These are phyloP conservation scores for Suillus decipiens DNA, from an alignment of 768 basidiomycete genomes.

Conservation along the genomic window DNA sequence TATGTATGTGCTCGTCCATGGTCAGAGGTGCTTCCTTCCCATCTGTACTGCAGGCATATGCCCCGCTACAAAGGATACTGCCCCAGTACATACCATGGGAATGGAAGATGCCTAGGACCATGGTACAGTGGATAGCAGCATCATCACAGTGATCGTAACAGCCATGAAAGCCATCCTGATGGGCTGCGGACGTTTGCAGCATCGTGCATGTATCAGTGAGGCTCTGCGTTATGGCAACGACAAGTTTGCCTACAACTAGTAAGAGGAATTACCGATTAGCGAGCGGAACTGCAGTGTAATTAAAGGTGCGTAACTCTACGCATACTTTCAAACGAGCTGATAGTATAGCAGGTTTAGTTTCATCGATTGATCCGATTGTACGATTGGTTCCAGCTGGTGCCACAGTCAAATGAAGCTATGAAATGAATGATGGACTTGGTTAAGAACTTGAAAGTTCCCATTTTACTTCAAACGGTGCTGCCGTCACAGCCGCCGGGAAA, in stretches of 20 bases:
- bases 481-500: conserved; percentile 9
- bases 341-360: not conserved
- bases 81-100: conserved; percentile 55
- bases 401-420: not conserved
- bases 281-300: not conserved
- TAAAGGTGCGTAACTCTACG: conserved; percentile 2
- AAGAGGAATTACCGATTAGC: conserved; percentile 1
- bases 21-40: conserved; percentile 40
- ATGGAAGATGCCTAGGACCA: conserved; percentile 53
- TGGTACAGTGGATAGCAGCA: conserved; percentile 28
- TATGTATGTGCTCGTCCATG: conserved; percentile 30
- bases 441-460: conserved; percentile 5
- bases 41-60: conserved; percentile 35
- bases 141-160: conserved; percentile 22
- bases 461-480: conserved; percentile 5
- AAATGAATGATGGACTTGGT: conserved; percentile 5
- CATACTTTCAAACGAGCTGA: not conserved
- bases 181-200: not conserved
- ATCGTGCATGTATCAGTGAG: not conserved
- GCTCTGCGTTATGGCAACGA: not conserved
- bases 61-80: conserved; percentile 31
- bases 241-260: not conserved
- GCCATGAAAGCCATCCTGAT: conserved; percentile 4
- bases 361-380: not conserved
- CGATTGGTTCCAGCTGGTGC: conserved; percentile 1